Evolutionary conservation across 176 grass and related monocot genomes (phyloP), one percentile per base, ranked within the genome.

Genomic region (Chloris gayana): DNA sequence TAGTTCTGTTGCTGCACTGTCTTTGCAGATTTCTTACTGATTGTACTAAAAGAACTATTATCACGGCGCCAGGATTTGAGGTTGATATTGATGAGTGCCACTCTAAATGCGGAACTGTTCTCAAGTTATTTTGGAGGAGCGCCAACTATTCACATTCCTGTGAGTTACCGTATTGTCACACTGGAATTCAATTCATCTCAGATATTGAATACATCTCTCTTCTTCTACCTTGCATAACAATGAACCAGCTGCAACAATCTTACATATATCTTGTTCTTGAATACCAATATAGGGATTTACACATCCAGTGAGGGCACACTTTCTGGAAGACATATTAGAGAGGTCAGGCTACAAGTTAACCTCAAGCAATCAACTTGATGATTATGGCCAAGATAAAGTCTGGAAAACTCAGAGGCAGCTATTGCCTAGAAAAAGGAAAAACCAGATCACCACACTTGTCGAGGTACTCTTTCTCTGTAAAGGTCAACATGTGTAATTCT

Each of bases 1-100:
- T 54, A 70, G 9, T 29, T 64, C 26, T 37, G 21, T 75, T 39
- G 38, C 25, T 33, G 6, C 51, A 26, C 29, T 78, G 18, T 21
- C 88, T 84, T 77, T 76, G 25, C 79, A 98, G 92, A 98, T 95
- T 98, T 98, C 68, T 89, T 98, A 60, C 87, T 98, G 90, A 98
- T 98, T 74, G 88, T 98, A 39, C 84, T 98, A 6, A 98, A 98
- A 80, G 95, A 98, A 30, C 88, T 95, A 56, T 85, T 98, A 77
- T 84, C 84, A 77, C 90, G 90, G 29, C 92, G 92, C 47, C 90
- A 70, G 37, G 95, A 98, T 85, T 82, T 98, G 79, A 98, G 95
- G 77, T 88, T 98, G 50, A 95, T 98, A 93, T 93, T 95, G 86
- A 98, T 98, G 95, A 98, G 95, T 75, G 92, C 95, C 83, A 98